These are phyloP conservation scores for Ceratonia siliqua DNA, from an alignment of 306 rosid species.

Conservation along the genomic window DNA sequence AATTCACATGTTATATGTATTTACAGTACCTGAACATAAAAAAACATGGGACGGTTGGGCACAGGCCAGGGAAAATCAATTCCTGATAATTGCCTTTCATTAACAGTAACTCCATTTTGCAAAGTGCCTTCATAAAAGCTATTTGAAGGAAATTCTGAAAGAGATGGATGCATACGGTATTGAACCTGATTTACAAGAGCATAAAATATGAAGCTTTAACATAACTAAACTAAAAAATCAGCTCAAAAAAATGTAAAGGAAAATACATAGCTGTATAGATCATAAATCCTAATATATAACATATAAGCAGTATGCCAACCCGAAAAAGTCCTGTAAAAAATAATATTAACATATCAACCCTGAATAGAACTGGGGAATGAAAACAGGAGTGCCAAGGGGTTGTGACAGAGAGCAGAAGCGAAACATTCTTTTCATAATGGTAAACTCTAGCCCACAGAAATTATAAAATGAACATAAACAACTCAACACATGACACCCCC, in stretches of 20 bases:
- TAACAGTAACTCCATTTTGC: conserved; percentile 96
- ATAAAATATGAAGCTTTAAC: background rate
- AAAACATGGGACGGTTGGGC: conserved; percentile 98
- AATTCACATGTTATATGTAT: background rate
- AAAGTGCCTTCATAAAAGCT: conserved; percentile 98
- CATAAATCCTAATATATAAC: background rate
- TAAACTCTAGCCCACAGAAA: background rate
- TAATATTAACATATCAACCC: background rate
- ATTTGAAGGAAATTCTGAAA: conserved; percentile 97
- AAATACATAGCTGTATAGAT: background rate
- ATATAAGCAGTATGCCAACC: background rate
- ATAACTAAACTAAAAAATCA: background rate
- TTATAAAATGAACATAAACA: background rate
- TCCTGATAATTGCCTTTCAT: conserved; percentile 93
- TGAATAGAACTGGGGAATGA: background rate
- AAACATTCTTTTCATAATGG: background rate
- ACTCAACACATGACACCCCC: background rate
- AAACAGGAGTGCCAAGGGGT: background rate
- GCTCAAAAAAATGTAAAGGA: background rate
- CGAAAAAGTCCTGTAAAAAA: background rate
- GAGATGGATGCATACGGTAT: conserved; percentile 99
- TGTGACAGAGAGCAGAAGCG: background rate
- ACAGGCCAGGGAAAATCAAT: conserved; percentile 99
- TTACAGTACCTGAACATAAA: conserved; percentile 87
- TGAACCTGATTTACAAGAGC: conserved; percentile 69